phyloP scores from a whole-genome alignment of 2,329 filamentous ascomycete genomes.

The Rhinocladiella mackenziei region DNA sequence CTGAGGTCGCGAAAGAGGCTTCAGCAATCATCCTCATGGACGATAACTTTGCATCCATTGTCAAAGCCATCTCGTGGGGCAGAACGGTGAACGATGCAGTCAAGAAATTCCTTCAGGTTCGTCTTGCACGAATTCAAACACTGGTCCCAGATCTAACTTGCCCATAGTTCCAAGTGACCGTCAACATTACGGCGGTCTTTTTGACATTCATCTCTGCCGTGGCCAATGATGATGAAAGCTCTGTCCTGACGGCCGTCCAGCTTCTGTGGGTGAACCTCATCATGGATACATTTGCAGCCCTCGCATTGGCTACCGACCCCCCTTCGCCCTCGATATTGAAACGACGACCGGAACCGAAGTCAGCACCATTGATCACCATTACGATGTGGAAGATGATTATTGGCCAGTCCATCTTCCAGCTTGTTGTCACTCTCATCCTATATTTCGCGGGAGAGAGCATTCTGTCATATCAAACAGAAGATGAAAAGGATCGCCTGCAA shows the following conservation, averaged over 20 bases:
- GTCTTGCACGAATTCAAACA: constrained; percentile 48
- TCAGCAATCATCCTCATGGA: constrained; percentile 85
- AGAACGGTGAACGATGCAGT: constrained; percentile 72
- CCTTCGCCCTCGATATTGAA: constrained; percentile 54
- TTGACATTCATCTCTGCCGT: constrained; percentile 61
- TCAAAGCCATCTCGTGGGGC: constrained; percentile 78
- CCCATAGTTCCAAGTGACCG: constrained; percentile 54
- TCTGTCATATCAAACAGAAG: constrained; percentile 46
- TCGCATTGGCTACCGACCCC: constrained; percentile 59
- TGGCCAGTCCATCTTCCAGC: constrained; percentile 39
- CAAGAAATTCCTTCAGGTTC: constrained; percentile 62
- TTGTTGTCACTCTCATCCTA: constrained; percentile 36
- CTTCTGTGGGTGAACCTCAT: constrained; percentile 65
- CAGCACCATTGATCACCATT: constrained; percentile 41
- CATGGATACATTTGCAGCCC: constrained; percentile 62
- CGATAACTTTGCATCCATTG: constrained; percentile 82
- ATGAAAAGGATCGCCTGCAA: constrained; percentile 46
- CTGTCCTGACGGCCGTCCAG: constrained; percentile 61
- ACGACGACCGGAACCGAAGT: constrained; percentile 43
- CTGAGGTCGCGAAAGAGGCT: constrained; percentile 79
- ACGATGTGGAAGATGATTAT: constrained; percentile 44
- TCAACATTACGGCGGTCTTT: constrained; percentile 62
- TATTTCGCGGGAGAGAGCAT: constrained; percentile 58
- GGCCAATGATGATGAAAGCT: constrained; percentile 50
- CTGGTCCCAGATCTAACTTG: constrained; percentile 50